Percentiles rank a stretch among this genome's conserved stretches.
Evolutionary conservation across 306 rosid genomes (phyloP).

Genomic region (Alnus glutinosa): DNA sequence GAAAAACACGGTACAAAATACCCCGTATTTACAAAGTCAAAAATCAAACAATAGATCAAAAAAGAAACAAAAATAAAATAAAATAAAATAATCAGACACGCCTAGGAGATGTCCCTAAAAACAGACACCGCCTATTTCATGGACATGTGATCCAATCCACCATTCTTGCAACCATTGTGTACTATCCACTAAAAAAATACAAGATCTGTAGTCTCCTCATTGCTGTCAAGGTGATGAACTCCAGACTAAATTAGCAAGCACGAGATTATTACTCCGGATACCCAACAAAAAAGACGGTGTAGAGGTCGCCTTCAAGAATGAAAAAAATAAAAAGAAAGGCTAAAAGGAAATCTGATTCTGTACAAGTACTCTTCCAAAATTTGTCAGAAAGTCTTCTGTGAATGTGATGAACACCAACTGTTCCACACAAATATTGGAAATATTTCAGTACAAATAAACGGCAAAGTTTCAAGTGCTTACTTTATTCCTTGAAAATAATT

Average conservation of each 20-base stretch:
- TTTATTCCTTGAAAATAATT: neutral
- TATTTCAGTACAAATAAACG: neutral
- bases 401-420: conserved; percentile 48
- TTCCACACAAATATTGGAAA: conserved; percentile 21
- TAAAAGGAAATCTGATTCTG: conserved; percentile 54
- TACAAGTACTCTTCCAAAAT: conserved; percentile 60
- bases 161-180: neutral
- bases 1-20: conserved; percentile 26
- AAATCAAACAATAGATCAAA: neutral
- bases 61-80: neutral
- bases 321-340: conserved; percentile 43
- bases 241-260: conserved; percentile 42
- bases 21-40: conserved; percentile 53
- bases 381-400: conserved; percentile 42
- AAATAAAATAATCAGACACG: conserved; percentile 25
- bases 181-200: conserved; percentile 7
- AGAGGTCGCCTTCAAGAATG: conserved; percentile 55
- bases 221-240: conserved; percentile 28
- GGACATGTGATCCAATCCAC: conserved; percentile 19
- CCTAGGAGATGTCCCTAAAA: conserved; percentile 60
- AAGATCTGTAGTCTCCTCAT: conserved; percentile 2
- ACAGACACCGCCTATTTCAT: conserved; percentile 49
- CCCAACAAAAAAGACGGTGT: conserved; percentile 44
- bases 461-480: neutral
- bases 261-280: conserved; percentile 39